Evolutionary conservation across 2,329 filamentous ascomycete genomes (phyloP).

Genomic region (Tolypocladium tundrense): DNA sequence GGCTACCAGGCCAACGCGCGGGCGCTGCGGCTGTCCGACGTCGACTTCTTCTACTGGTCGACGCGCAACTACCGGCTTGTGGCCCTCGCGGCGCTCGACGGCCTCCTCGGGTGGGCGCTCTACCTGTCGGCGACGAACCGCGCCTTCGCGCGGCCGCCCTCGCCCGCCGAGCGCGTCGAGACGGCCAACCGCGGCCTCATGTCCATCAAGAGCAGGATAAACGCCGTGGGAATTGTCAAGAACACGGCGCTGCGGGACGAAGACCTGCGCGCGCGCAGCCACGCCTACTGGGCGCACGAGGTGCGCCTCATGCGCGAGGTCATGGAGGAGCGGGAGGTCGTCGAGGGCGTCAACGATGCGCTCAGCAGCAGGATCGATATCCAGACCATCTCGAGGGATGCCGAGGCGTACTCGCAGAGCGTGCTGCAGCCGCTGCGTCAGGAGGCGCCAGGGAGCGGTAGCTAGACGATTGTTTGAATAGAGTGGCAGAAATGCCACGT

Average conservation of each 20-base stretch:
- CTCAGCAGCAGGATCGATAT: slow-evolving; percentile 56
- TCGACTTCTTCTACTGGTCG: slow-evolving; percentile 65
- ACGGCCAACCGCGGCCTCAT: slow-evolving; percentile 45
- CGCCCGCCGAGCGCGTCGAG: slow-evolving; percentile 57
- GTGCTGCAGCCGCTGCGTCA: slow-evolving; percentile 24
- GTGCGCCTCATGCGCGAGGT: slow-evolving; percentile 60
- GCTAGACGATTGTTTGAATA: background rate
- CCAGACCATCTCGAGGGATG: slow-evolving; percentile 48
- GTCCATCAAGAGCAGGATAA: slow-evolving; percentile 53
- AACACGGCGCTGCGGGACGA: slow-evolving; percentile 72
- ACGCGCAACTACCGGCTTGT: slow-evolving; percentile 53
- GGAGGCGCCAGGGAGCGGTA: slow-evolving; percentile 5
- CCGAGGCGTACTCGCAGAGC: slow-evolving; percentile 47
- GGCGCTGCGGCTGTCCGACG: slow-evolving; percentile 49
- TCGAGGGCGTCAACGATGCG: slow-evolving; percentile 60
- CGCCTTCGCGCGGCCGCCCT: slow-evolving; percentile 55
- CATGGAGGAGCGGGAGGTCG: slow-evolving; percentile 69
- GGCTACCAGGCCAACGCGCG: slow-evolving; percentile 54
- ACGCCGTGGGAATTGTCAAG: slow-evolving; percentile 62
- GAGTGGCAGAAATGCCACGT: background rate
- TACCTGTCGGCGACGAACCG: slow-evolving; percentile 74
- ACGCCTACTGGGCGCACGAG: slow-evolving; percentile 75
- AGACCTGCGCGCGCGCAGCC: slow-evolving; percentile 52
- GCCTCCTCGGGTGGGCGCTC: slow-evolving; percentile 50
- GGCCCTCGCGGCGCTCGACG: slow-evolving; percentile 55